Base-by-base conservation (phyloP, 495 filamentous ascomycete genomes). In the Neurospora terricola region DNA sequence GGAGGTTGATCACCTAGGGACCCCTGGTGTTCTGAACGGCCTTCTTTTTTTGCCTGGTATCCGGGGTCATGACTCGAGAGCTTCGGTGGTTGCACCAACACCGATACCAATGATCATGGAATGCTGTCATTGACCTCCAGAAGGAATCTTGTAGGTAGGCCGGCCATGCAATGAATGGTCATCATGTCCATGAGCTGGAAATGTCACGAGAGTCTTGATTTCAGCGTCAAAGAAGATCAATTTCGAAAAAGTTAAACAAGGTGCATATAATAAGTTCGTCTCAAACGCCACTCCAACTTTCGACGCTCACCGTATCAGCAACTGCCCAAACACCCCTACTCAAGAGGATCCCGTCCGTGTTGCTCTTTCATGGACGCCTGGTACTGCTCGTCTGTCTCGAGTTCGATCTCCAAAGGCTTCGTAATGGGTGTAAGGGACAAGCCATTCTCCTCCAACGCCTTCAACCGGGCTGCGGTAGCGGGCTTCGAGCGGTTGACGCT, bases 401-500 rank as follows among this genome's bases (percentile, higher is more conserved):
- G 71, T 10, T 83, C 78, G 68, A 89, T 82, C 30, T 79, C 75
- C 10, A 86, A 81, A 9, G 86, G 87, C 14, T 77, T 72, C 0
- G 87, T 89, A n/a, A 89, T 81, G 2, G 87, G 87, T 5, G 82
- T 81, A 21, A 90, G 79, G 0, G 83, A 77, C 5, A 84, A 79
- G 0, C 84, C 84, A 21, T 80, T 74, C 45, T 84, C 80, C 74
- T 89, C 84, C 69, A 88, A 77, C 72, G 84, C 76, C 70, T 83
- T 84, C 72, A 91, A 73, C 9, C 86, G 80, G 72, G 81, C 77
- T 23, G 78, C 81, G 3, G 90, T 91, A 7, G 77, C 75, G 3
- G 85, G 78, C 23, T 79, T 84, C 1, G 73, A 82, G 74, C 84
- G 86, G 78, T 91, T 91, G 74, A 90, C 82, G 73, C 88, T 90